These are phyloP conservation scores for Komagataella ulmi DNA, from an alignment of 805 yeast genomes.

Conservation along the genomic window DNA sequence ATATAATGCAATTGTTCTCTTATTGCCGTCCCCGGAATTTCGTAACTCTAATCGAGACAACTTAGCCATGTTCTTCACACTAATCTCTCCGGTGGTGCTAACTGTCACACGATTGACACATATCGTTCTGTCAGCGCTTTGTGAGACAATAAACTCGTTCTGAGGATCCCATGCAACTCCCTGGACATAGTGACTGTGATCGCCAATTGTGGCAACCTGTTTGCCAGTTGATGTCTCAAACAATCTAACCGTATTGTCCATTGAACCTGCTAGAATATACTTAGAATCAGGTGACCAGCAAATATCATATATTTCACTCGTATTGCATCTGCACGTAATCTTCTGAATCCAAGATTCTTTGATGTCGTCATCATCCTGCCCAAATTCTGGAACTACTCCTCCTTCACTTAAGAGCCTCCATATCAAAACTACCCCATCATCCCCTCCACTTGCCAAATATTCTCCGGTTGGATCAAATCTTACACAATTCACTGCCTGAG, in stretches of 20 bases:
- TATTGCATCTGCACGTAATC: slow-evolving; percentile 41
- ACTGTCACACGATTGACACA: slow-evolving; percentile 42
- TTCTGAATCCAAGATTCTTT: slow-evolving; percentile 67
- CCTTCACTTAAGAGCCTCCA: slow-evolving; percentile 48
- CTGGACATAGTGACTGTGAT: slow-evolving; percentile 84
- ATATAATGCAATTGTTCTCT: slow-evolving; percentile 36
- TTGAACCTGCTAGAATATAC: slow-evolving; percentile 75
- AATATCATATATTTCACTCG: slow-evolving; percentile 78
- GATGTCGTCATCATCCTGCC: slow-evolving; percentile 37
- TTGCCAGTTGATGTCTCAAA: slow-evolving; percentile 45
- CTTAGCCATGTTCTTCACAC: slow-evolving; percentile 15
- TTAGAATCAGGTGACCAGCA: slow-evolving; percentile 85
- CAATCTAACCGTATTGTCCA: slow-evolving; percentile 75
- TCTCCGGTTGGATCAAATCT: slow-evolving; percentile 65
- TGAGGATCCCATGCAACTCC: slow-evolving; percentile 95
- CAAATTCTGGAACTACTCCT: slow-evolving; percentile 44
- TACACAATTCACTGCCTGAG: slow-evolving; percentile 89
- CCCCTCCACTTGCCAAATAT: slow-evolving; percentile 81
- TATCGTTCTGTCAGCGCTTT: slow-evolving; percentile 79
- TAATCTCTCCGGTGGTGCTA: slow-evolving; percentile 7
- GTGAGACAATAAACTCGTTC: slow-evolving; percentile 67
- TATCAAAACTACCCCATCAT: slow-evolving; percentile 78
- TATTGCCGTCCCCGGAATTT: slow-evolving; percentile 8
- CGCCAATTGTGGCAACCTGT: slow-evolving; percentile 44
- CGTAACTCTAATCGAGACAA: slow-evolving; percentile 13